Base-by-base conservation (phyloP, 2,329 filamentous ascomycete species). In the Kalaharituber pfeilii region DNA sequence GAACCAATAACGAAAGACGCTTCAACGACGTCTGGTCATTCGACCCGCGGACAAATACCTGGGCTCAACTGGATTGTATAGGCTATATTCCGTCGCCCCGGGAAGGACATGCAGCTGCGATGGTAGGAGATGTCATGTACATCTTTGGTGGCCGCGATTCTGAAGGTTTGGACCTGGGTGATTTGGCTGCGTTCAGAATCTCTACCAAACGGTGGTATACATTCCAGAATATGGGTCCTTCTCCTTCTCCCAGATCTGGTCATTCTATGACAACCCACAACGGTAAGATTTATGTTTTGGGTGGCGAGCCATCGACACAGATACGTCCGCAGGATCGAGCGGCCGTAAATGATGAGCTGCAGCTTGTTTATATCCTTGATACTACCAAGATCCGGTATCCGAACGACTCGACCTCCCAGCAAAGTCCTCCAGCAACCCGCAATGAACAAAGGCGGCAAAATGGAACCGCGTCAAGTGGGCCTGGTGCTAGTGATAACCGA, bases 11-110 rank as follows among this genome's bases (percentile, higher is more conserved):
- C 39, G 79, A 88, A 54, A 81, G 85, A 64, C 98, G 91, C 93
- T 98, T 96, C 72, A 98, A 96, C 67, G 91, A 98, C 66, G 91
- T 98, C 49, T 98, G 91, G 91, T 86, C 82, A 52, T 98, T 91
- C 67, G 89, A 95, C 64, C 84, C 88, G 6, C 75, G 80, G 53
- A 72, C 77, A 47, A 95, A 95, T 67, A 72, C 76, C 54, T 98
- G 91, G 91, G 72, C 79, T 8, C 83, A 93, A 66, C 75, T 94
- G 54, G 89, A 96, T 65, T 98, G 91, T 67, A 95, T 96, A 64
- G 91, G 91, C 30, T 98, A 95, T 68, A 96, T 98, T 56, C 91
- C 93, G 1, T 82, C 87, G 1, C 82, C 89, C 18, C 80, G 91
- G 57, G 91, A 98, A 73, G 91, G 91, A 2, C 91, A 98, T 67